Base-by-base conservation (phyloP, 495 filamentous ascomycete species). In the Talaromyces adpressus region DNA sequence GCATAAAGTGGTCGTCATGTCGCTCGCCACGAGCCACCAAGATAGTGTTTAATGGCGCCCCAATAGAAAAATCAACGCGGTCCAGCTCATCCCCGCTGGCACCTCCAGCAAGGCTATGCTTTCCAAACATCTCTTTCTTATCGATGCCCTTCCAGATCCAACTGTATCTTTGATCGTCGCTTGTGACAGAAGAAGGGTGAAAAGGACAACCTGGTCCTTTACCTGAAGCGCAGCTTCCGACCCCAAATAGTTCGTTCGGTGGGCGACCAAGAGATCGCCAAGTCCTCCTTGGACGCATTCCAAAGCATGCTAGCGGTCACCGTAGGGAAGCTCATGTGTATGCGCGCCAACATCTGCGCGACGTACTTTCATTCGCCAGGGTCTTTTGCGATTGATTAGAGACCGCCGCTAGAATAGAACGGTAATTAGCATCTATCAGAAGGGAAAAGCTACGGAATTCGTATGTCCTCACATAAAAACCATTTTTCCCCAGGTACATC, bases 401-500 rank as follows among this genome's bases (percentile, higher is more conserved):
- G 39, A 45, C 39, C 6, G 39, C 39, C 39, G 7, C 39, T 45
- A 45, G 39, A 45, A 45, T 45, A 45, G 39, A 45, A 45, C 7
- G 2, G 39, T 45, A 45, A 6, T 45, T 45, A 45, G 39, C 39
- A 45, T 45, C 39, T 45, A 45, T 45, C 39, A 45, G 39, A 45
- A 45, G 39, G 39, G 7, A 45, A 2, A 45, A n/a, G n/a, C 16
- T 6, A 45, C 16, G 39, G 7, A 45, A 45, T 45, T n/a, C 16
- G 7, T 45, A 45, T 45, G 39, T 45, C 39, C 39, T 45, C 39
- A 45, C 39, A 49, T 74, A 74, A 62, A 70, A 74, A 6, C 72
- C 72, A 61, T 74, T 74, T 20, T 71, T 4, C 72, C 72, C 72
- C 4, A 74, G 63, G 56, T 72, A 74, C 65, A 71, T 68, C 52